Percentiles rank a stretch among this genome's conserved stretches.
Conservation (phyloP, 768 basidiomycete genomes). For the Coprinopsis cinerea region DNA sequence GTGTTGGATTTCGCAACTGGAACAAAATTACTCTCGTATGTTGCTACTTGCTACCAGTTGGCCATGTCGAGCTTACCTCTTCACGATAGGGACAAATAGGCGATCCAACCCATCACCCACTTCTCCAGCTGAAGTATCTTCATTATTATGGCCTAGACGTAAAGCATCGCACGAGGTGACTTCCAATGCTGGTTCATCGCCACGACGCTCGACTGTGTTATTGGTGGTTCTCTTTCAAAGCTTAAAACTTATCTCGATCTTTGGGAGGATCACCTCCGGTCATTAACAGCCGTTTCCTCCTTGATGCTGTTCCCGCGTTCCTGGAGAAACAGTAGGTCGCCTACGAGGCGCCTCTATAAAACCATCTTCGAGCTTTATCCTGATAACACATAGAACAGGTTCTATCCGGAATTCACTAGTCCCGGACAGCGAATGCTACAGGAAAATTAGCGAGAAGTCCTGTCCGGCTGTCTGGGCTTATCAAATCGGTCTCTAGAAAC, state of each 20-base stretch:
- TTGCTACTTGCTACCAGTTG: too few species aligned
- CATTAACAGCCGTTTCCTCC: not conserved
- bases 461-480: constrained; percentile 9
- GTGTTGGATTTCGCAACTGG: too few species aligned
- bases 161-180: constrained; percentile 3
- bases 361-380: too few species aligned
- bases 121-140: too few species aligned
- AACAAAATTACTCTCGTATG: too few species aligned
- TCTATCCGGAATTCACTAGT: too few species aligned
- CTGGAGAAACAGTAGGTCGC: too few species aligned
- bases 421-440: not conserved
- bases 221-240: constrained; percentile 7
- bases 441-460: constrained; percentile 6
- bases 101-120: too few species aligned
- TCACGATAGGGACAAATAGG: too few species aligned
- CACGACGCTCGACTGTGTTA: constrained; percentile 7
- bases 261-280: not conserved
- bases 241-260: constrained; percentile 1
- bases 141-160: constrained; percentile 3
- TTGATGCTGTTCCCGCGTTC: not conserved
- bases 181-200: constrained; percentile 3
- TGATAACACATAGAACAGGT: too few species aligned
- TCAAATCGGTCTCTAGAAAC: constrained; percentile 12
- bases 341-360: too few species aligned
- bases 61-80: too few species aligned